phyloP scores from a whole-genome alignment of 2,329 filamentous ascomycete species.

The Westerdykella aurantiaca region DNA sequence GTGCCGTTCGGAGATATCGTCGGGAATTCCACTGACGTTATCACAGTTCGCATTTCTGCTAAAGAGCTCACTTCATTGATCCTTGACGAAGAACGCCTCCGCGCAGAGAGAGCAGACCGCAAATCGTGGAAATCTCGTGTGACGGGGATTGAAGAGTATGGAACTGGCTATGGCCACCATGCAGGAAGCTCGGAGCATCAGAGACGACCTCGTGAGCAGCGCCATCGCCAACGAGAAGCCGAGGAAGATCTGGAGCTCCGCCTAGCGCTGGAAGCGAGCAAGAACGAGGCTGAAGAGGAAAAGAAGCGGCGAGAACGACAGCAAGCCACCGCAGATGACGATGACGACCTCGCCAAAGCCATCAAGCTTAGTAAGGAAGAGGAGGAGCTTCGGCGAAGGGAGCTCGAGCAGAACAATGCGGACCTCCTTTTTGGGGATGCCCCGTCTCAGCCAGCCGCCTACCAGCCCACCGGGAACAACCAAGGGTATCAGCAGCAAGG shows the following conservation, averaged over 20 bases:
- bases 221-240: constrained; percentile 58
- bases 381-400: constrained; percentile 77
- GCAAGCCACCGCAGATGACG: constrained; percentile 49
- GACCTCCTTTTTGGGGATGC: constrained; percentile 83
- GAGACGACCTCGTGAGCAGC: constrained; percentile 34
- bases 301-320: constrained; percentile 59
- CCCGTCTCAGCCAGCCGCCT: constrained; percentile 58
- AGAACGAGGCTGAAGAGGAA: constrained; percentile 90
- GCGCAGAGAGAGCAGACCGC: constrained; percentile 82
- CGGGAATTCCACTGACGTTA: constrained; percentile 11
- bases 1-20: constrained; percentile 18
- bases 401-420: constrained; percentile 81
- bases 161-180: constrained; percentile 31
- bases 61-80: constrained; percentile 93
- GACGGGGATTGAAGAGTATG: constrained; percentile 82
- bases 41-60: constrained; percentile 80
- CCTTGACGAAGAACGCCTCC: constrained; percentile 86
- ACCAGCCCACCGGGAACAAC: constrained; percentile 84
- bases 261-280: constrained; percentile 90
- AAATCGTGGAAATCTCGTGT: constrained; percentile 97
- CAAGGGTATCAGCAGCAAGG: constrained; percentile 97
- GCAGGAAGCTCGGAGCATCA: constrained; percentile 31
- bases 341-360: constrained; percentile 89
- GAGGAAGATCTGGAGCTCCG: constrained; percentile 82
- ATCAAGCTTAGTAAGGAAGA: constrained; percentile 93